Base-by-base conservation (phyloP, 1,284 basidiomycete species). In the Ustilago nuda region DNA sequence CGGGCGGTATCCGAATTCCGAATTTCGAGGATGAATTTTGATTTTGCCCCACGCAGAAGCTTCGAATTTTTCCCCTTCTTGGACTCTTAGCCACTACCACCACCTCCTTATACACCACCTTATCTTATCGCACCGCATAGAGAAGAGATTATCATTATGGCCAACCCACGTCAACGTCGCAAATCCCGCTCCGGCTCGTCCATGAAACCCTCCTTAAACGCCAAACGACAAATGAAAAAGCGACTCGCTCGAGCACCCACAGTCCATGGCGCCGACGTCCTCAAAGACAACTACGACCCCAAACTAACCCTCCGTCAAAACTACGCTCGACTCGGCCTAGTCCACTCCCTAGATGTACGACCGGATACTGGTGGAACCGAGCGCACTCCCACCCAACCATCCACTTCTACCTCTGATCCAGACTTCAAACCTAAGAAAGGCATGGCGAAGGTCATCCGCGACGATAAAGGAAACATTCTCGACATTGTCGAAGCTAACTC, bases 251-350 rank as follows among this genome's bases (percentile, higher is more conserved):
- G 82, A 12, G 79, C 79, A 9, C 81, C 84, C 35, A 92, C 92
- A 13, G 91, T 98, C 69, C 90, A 91, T 66, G 95, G 93, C 0
- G 93, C 94, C 2, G 92, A 92, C 84, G 88, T 90, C 17, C 88
- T 98, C 63, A 92, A 93, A 83, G 91, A 93, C 54, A 90, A 91
- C 57, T 98, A 95, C 95, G 93, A 97, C 86, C 91, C 90, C 79
- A 89, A 88, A 70, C 94, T 94, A 88, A 99, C 95, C 8, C 92
- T 96, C 32, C 90, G 91, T 78, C 95, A 98, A 89, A 98, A 98
- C 87, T 95, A 95, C 85, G 89, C 90, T 78, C 89, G 91, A 23
- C 88, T 95, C 59, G 93, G 94, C 17, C 89, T 95, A 33, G 87
- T 91, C 9, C 89, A 91, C 0, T 56, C 66, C 23, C 63, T 82